Evolutionary conservation across 306 rosid species (phyloP), one percentile per base, ranked within the genome.

Genomic region (Vigna mungo): DNA sequence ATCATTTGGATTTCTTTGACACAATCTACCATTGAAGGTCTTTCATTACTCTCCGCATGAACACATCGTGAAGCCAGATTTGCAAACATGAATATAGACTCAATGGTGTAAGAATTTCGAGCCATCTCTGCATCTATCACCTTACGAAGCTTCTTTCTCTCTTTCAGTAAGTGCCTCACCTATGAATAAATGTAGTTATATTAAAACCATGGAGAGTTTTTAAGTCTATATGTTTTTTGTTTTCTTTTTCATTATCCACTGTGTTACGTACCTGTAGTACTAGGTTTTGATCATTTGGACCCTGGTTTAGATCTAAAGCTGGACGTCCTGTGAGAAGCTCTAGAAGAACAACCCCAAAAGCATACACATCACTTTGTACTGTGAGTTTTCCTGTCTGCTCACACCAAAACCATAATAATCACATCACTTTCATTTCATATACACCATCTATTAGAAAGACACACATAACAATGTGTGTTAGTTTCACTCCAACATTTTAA

Each of bases 271-370:
- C 97, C 93, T 90, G 97, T 30, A 84, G 54, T 54, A 92, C 96
- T 21, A 90, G 93, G 73, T 92, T 90, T 85, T 89, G 93, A 79
- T 90, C 92, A 53, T 68, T 87, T 48, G 94, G 96, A 49, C 97
- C 94, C 30, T 88, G 92, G 83, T 79, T 90, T 62, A 90, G 79
- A 85, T 92, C 97, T 76, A 92, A 89, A 3, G 97, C 97, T 63
- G 83, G 86, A 9, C 96, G 94, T 47, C 96, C 96, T 0, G 97
- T 92, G 68, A 92, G 61, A 79, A 92, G 93, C 80, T 92, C 97
- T 1, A 92, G 89, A 82, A 92, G 97, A 84, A 92, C 97, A 76
- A 92, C 97, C 20, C 97, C 96, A 75, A 87, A 92, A 54, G 97
- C 93, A 77, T 92, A 92, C 27, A 89, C 97, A 71, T 92, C 97